These are phyloP conservation scores for Xylaria arbuscula DNA, from an alignment of 2,329 filamentous ascomycete genomes.

Conservation along the genomic window DNA sequence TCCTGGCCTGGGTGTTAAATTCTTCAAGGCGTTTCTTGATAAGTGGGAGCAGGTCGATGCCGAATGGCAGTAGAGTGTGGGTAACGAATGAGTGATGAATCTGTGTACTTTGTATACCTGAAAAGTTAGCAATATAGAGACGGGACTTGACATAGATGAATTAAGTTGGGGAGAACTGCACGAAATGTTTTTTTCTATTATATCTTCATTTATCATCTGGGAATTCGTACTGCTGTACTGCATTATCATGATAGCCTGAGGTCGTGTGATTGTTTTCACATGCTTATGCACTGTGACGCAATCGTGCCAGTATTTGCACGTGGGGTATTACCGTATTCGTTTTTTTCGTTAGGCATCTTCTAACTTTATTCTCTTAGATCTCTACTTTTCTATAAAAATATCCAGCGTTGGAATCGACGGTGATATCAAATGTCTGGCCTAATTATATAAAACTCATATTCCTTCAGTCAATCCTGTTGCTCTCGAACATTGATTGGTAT, in stretches of 20 bases:
- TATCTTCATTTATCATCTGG: not conserved
- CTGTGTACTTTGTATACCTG: not conserved
- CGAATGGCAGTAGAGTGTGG: slow-evolving; percentile 68
- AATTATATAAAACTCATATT: not conserved
- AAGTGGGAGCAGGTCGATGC: slow-evolving; percentile 85
- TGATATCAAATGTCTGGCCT: not conserved
- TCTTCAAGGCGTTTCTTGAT: slow-evolving; percentile 91
- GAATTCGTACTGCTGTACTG: not conserved
- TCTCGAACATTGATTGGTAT: not conserved
- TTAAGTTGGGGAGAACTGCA: not conserved
- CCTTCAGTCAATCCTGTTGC: too few species aligned
- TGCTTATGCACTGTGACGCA: slow-evolving; percentile 32
- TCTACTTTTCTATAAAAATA: not conserved
- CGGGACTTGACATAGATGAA: not conserved
- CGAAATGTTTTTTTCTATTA: not conserved
- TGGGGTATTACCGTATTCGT: slow-evolving; percentile 1
- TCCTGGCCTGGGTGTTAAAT: slow-evolving; percentile 86
- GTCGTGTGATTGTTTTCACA: not conserved
- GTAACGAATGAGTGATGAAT: not conserved
- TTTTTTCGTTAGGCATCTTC: not conserved
- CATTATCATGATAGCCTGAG: not conserved
- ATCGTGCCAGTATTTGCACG: slow-evolving; percentile 11
- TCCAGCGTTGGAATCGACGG: not conserved
- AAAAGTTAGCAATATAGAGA: not conserved
- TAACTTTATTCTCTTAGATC: not conserved